Conservation (phyloP, 495 filamentous ascomycete genomes). For the Opeltia flavorubescens region DNA sequence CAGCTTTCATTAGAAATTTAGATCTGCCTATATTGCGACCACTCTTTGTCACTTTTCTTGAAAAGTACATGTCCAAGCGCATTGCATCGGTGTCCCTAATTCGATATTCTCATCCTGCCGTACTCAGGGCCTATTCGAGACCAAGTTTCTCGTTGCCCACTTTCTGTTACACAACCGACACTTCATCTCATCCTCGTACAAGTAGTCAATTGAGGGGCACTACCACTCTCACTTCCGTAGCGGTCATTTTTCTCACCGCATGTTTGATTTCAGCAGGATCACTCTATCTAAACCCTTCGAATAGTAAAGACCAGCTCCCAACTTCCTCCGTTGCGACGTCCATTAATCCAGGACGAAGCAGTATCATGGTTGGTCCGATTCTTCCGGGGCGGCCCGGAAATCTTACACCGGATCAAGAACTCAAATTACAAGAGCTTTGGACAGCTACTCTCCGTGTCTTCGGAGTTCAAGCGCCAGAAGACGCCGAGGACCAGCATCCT, state of each 20-base stretch:
- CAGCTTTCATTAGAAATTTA: too few relatives aligned
- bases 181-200: too few relatives aligned
- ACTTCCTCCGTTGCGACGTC: too few relatives aligned
- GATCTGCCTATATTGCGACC: too few relatives aligned
- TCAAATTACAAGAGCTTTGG: conserved; percentile 83
- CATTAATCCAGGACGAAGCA: not conserved
- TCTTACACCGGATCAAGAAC: conserved; percentile 77
- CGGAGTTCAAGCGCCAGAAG: conserved; percentile 37
- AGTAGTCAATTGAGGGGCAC: too few relatives aligned
- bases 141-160: not conserved
- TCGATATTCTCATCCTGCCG: not conserved
- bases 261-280: too few relatives aligned
- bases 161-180: too few relatives aligned
- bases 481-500: conserved; percentile 15
- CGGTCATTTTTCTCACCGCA: too few relatives aligned
- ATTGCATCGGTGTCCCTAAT: not conserved
- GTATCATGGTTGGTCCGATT: conserved; percentile 26
- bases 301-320: too few relatives aligned
- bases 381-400: conserved; percentile 72
- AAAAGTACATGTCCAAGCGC: not conserved
- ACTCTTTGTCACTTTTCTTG: not conserved
- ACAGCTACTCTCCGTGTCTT: conserved; percentile 62
- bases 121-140: not conserved
- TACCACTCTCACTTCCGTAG: too few relatives aligned
- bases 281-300: too few relatives aligned